Evolutionary conservation across 768 basidiomycete genomes (phyloP), one percentile per base, ranked within the genome.

Genomic region (Russula virescens): DNA sequence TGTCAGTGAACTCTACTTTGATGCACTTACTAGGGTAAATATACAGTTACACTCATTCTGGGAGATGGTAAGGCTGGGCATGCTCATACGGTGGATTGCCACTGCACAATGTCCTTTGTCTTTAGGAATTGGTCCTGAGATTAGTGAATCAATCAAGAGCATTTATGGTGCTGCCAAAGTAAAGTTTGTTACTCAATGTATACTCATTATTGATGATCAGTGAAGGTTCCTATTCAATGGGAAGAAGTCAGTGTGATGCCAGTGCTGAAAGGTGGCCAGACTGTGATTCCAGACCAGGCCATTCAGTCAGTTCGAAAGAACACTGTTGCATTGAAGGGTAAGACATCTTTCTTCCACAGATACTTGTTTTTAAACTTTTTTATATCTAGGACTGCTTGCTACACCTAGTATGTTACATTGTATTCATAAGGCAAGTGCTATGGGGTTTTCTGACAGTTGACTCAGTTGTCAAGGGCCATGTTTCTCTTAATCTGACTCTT

Each of bases 171-270:
- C 91, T 67, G 96, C 97, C 67, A 82, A 89, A 58, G 94, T 93
- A 70, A 55, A 76, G 38, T 19, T 34, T 69, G 45, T 28, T 8
- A 11, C 3, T 34, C 18, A 25, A 53, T 3, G 42, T 4, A 18
- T n/a, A 23, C 51, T 14, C 34, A n/a, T 55, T 35, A 46, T 51
- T 68, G 6, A 65, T 25, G 43, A 19, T 14, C 14, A 2, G 19
- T 38, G 38, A 63, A 96, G 94, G 96, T 97, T 26, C 97, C 97
- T 49, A 97, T 99, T 70, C 83, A 93, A 77, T 99, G 97, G 97
- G 97, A 99, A 75, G 97, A 98, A 77, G 96, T 98, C 74, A 91
- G 88, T 73, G 97, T 99, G 52, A 89, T 92, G 8, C 97, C 97
- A 14, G 83, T 96, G 58, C 78, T 98, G 62, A 93, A 94, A 75